Base-by-base conservation (phyloP, 2,329 filamentous ascomycete genomes). In the Didymosphaeria variabile region DNA sequence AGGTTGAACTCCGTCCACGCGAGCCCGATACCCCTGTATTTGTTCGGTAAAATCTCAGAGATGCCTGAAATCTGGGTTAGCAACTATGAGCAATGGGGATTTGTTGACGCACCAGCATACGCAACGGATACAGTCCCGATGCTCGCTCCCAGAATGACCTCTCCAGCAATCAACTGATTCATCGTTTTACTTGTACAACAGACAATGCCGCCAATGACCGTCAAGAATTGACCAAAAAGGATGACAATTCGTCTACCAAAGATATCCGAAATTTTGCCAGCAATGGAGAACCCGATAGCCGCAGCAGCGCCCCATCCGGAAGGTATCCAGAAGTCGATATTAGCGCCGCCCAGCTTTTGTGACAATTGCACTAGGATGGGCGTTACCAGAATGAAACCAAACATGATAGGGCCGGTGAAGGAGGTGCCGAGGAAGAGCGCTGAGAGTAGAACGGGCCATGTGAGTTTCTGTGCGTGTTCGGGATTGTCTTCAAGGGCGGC, bases 91-190 rank as follows among this genome's bases (percentile, higher is more conserved):
- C n/a, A 61, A 58, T 51, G 17, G 17, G 51, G n/a, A 23, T 0
- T 38, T 49, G 21, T 54, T 21, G 13, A 44, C 61, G 49, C 61
- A 81, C 65, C 65, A n/a, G 65, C 65, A 55, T 67, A 67, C 21
- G 65, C 65, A 77, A 79, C 29, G 81, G 82, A 69, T 12, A 80
- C 75, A 53, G 82, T 77, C 5, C 74, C 74, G 63, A 82, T 67
- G n/a, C 62, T 82, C 3, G 77, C 80, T n/a, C 69, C 69, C 5
- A 72, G 60, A 7, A 72, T 55, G 34, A 72, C 68, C 58, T 69
- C 62, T 9, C 69, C 72, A 8, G 70, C 72, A 38, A 75, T 69
- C 26, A 75, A 52, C 19, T 67, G 65, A 46, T 73, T 67, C 65
- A 74, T 71, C 13, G 60, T 63, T 19, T 71, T 56, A 8, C 69